phyloP scores from a whole-genome alignment of 2,329 filamentous ascomycete species.

The Didymella pinodella region DNA sequence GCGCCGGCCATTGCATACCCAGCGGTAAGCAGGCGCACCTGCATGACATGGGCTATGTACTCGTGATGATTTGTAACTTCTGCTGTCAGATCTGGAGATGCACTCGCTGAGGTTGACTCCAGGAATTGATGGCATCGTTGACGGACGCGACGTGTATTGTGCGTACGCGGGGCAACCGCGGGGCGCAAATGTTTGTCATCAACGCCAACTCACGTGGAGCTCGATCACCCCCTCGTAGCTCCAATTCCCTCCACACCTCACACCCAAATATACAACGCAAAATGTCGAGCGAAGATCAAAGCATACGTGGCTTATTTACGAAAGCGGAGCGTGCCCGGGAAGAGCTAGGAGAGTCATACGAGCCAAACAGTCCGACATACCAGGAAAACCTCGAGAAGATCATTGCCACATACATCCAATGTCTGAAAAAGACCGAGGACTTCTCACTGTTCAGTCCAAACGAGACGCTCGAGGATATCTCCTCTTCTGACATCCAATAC shows the following conservation, averaged over 20 bases:
- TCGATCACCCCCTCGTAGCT: constrained; percentile 4
- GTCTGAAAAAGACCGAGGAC: constrained; percentile 71
- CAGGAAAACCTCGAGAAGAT: constrained; percentile 71
- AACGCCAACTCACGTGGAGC: constrained; percentile 40
- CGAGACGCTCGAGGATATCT: constrained; percentile 85
- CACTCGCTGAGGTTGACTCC: too few relatives aligned
- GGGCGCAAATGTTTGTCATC: constrained; percentile 28
- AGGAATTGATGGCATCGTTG: background rate
- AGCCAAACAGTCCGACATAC: constrained; percentile 71
- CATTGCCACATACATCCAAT: constrained; percentile 76
- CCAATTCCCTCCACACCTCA: constrained; percentile 5
- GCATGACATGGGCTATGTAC: accelerated
- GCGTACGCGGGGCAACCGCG: constrained; percentile 26
- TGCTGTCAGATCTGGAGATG: background rate
- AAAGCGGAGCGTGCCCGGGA: constrained; percentile 64
- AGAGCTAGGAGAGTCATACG: constrained; percentile 68
- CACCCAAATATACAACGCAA: constrained; percentile 3
- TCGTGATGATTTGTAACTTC: background rate
- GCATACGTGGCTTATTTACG: constrained; percentile 62
- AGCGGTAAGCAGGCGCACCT: constrained; percentile 12
- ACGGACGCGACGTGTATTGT: background rate
- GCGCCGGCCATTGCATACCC: constrained; percentile 12
- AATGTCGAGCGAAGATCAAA: constrained; percentile 59
- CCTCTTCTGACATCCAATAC: constrained; percentile 84
- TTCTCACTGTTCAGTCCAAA: constrained; percentile 90